Evolutionary conservation across 768 basidiomycete genomes (phyloP).

Genomic region (Stropharia rugosoannulata): DNA sequence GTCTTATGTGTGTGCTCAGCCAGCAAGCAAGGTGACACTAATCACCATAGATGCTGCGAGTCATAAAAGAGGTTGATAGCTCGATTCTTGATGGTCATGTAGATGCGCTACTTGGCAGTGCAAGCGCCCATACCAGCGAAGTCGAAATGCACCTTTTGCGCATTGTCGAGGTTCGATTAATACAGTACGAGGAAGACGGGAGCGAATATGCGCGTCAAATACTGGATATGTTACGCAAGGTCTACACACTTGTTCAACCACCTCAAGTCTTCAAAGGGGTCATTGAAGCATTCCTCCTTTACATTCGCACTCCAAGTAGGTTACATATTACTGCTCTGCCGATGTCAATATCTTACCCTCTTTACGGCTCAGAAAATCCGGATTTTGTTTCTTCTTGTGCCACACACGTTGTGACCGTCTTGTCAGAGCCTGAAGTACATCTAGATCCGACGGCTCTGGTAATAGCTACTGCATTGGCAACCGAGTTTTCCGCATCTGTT

Average conservation of each 20-base stretch:
- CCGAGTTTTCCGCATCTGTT: conserved; percentile 50
- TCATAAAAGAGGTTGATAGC: conserved; percentile 59
- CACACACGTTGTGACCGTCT: conserved; percentile 37
- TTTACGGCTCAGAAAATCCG: conserved; percentile 3
- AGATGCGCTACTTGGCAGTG: conserved; percentile 42
- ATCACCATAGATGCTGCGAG: conserved; percentile 55
- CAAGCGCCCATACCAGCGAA: conserved; percentile 31
- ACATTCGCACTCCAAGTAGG: conserved; percentile 48
- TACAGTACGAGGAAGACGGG: conserved; percentile 41
- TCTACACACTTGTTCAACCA: conserved; percentile 33
- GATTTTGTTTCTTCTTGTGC: conserved; percentile 27
- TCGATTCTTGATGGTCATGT: conserved; percentile 53
- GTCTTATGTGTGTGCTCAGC: conserved; percentile 6
- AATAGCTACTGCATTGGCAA: conserved; percentile 66
- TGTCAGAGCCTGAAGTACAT: conserved; percentile 35
- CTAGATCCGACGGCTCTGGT: conserved; percentile 62
- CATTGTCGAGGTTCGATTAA: conserved; percentile 16
- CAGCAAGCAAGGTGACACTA: neutral
- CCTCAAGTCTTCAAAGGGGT: conserved; percentile 51
- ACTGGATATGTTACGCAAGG: conserved; percentile 36
- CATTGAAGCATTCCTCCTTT: conserved; percentile 54
- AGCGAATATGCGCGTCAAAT: conserved; percentile 57
- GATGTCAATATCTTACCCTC: conserved; percentile 1
- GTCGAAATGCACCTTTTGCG: conserved; percentile 30
- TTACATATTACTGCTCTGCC: neutral